Percentiles rank a stretch among this genome's conserved stretches.
Evolutionary conservation across 148 eudicot species (phyloP).

Genomic region (Chenopodium quinoa): DNA sequence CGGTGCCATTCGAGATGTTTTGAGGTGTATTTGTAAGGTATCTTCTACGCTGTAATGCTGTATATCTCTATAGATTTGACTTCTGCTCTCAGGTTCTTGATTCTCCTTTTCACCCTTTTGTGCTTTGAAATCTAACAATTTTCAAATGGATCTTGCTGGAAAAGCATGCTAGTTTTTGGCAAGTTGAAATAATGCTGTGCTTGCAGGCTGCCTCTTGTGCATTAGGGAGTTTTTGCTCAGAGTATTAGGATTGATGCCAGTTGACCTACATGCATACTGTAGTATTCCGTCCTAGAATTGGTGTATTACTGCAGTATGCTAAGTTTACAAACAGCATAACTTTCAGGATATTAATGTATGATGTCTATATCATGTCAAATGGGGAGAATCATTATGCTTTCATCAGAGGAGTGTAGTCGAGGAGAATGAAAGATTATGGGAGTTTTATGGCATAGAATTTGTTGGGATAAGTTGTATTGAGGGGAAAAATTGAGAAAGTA

Average conservation of each 20-base stretch:
- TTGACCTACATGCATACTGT: not conserved
- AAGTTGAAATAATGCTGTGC: no score
- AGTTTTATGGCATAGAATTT: not conserved
- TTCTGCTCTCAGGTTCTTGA: not conserved
- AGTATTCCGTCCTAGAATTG: not conserved
- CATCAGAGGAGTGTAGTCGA: not conserved
- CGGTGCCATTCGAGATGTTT: conserved; percentile 49
- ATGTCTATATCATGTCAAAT: no score
- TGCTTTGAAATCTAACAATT: not conserved
- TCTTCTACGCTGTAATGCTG: not conserved
- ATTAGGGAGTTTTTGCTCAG: not conserved
- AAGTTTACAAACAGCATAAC: not conserved
- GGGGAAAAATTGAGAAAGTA: not conserved
- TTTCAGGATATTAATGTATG: not conserved
- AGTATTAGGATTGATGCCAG: not conserved
- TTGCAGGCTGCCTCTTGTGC: no score
- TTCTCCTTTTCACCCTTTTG: not conserved
- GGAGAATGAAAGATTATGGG: not conserved
- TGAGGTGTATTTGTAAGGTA: conserved; percentile 98
- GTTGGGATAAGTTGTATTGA: not conserved
- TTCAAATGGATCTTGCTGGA: not conserved
- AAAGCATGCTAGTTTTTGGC: no score
- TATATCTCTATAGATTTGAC: not conserved
- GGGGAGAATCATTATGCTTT: not conserved
- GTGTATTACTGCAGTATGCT: not conserved